Evolutionary conservation across 169 alveolate species (phyloP), one percentile per base, ranked within the genome.

Genomic region (Eimeria sp.): DNA sequence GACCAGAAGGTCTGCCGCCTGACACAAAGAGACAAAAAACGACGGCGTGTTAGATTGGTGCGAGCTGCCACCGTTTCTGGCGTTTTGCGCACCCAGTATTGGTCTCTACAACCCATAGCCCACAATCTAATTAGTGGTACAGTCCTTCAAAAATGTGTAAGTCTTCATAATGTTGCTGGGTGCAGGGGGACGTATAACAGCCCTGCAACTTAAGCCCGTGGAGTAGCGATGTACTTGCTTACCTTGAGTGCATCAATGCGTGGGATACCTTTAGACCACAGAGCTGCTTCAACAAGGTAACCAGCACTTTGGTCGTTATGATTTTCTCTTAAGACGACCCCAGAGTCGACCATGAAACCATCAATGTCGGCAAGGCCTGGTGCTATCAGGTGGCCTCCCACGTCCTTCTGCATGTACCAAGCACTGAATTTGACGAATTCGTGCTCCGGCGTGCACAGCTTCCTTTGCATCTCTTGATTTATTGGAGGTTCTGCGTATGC

Each of bases 181-280:
- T 72, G 82, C 54, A 72, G 33, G 49, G 14, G 4, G 30, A 6
- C 54, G 16, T 18, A 1, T 18, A 37, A 20, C 18, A 72, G 56
- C 37, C 56, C 60, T 60, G 33, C n/a, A 30, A 14, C 33, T 8
- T n/a, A 27, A 77, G 88, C 25, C 82, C 54, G 56, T 72, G 52
- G 13, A 16, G 82, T 37, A 71, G 27, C 40, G 52, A 37, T 71
- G 54, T 9, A 4, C 25, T 6, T 18, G 40, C 6, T 60, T 87
- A 87, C 93, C 93, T 20, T 60, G 82, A 60, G 64, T 14, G 93
- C 93, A 33, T 87, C 93, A 46, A 62, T 27, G 64, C 93, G 62
- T 6, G 78, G 93, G 43, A 87, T 66, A 83, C 93, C 93, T 87
- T 64, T 87, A 37, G 93, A 62, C 93, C 93, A 87, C 64, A 87